phyloP scores from a whole-genome alignment of 2,329 filamentous ascomycete species.

The Cryphonectria nitschkei region DNA sequence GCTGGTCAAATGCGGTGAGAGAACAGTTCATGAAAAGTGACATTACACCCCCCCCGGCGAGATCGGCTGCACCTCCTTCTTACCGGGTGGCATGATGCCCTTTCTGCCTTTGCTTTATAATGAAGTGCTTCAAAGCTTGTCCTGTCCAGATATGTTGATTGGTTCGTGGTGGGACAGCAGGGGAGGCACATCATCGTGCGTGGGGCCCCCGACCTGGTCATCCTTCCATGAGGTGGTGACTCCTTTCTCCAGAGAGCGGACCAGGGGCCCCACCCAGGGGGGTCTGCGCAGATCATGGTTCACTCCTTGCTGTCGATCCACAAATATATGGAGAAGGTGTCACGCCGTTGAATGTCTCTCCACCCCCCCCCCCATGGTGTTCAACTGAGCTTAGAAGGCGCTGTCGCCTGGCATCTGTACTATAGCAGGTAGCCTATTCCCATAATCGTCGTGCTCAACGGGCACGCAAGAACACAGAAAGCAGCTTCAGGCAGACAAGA shows the following conservation, averaged over 20 bases:
- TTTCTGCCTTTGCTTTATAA: not conserved
- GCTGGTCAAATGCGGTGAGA: not conserved
- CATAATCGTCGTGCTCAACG: not conserved
- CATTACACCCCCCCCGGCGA: not conserved
- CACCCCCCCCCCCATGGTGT: not conserved
- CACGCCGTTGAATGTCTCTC: not conserved
- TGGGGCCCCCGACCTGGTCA: not conserved
- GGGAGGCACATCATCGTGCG: not conserved
- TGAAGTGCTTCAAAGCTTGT: not conserved
- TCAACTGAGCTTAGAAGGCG: not conserved
- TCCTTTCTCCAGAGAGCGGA: not conserved
- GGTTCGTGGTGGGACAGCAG: not conserved
- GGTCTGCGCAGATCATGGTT: not conserved
- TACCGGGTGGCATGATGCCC: not conserved
- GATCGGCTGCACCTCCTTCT: not conserved
- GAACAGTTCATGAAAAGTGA: not conserved
- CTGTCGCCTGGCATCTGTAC: too few species aligned
- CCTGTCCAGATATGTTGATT: not conserved
- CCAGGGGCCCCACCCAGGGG: not conserved
- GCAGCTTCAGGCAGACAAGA: not conserved
- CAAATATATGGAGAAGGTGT: not conserved
- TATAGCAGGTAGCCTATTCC: not conserved
- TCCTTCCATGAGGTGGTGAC: not conserved
- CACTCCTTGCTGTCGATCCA: not conserved
- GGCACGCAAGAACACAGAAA: not conserved